These are phyloP conservation scores for Cornus controversa DNA, from an alignment of 148 eudicot genomes.

Conservation along the genomic window DNA sequence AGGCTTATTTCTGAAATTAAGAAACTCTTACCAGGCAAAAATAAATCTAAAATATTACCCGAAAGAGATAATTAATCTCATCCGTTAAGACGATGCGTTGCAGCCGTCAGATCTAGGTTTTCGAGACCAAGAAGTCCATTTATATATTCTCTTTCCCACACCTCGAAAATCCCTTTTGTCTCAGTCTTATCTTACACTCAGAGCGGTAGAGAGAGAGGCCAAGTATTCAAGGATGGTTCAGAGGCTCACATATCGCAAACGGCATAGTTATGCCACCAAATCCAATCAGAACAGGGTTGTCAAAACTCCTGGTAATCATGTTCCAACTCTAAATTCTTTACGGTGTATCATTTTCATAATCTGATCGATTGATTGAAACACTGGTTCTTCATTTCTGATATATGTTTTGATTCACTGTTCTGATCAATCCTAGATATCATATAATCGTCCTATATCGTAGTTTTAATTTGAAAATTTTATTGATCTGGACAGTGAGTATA, in stretches of 20 bases:
- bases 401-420: background rate
- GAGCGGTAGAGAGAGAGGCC: background rate
- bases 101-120: constrained; percentile 22
- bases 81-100: background rate
- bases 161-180: background rate
- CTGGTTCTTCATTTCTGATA: background rate
- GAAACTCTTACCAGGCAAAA: too few relatives aligned
- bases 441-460: too few relatives aligned
- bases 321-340: background rate
- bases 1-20: too few relatives aligned
- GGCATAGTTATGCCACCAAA: constrained; percentile 56
- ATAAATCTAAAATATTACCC: too few relatives aligned
- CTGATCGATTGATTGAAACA: background rate
- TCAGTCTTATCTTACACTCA: constrained; percentile 1
- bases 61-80: background rate
- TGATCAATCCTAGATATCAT: background rate
- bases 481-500: background rate
- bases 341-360: background rate
- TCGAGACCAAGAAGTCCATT: too few relatives aligned
- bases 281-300: constrained; percentile 48
- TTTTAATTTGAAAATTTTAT: background rate
- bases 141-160: background rate
- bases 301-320: constrained; percentile 43
- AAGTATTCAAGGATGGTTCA: constrained; percentile 33
- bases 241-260: constrained; percentile 39